These are phyloP conservation scores for Pestalotiopsis sp. DNA, from an alignment of 2,329 filamentous ascomycete species.

Conservation along the genomic window DNA sequence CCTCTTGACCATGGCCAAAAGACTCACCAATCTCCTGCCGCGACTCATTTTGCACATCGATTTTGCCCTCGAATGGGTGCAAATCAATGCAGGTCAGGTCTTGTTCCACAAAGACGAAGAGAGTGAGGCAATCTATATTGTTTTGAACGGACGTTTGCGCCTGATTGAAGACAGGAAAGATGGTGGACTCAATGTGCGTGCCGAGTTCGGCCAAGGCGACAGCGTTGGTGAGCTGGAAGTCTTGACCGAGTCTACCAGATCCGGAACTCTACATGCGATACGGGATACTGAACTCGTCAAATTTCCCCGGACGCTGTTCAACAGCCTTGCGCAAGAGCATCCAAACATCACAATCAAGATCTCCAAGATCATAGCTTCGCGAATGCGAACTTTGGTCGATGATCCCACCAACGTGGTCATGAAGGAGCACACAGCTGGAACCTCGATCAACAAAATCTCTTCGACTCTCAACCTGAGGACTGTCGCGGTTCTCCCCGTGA, in stretches of 20 bases:
- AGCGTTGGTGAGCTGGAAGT: slow-evolving; percentile 97
- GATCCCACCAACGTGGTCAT: slow-evolving; percentile 71
- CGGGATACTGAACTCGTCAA: slow-evolving; percentile 96
- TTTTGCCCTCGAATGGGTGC: slow-evolving; percentile 97
- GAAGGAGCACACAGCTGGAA: slow-evolving; percentile 62
- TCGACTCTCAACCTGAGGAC: slow-evolving; percentile 93
- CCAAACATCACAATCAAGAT: slow-evolving; percentile 99
- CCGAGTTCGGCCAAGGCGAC: slow-evolving; percentile 95
- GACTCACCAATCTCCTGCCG: slow-evolving; percentile 86
- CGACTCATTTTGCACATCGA: slow-evolving; percentile 94
- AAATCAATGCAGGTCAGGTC: slow-evolving; percentile 92
- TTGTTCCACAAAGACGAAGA: slow-evolving; percentile 94
- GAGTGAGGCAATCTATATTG: slow-evolving; percentile 97
- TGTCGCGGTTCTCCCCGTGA: slow-evolving; percentile 88
- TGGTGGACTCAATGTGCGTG: slow-evolving; percentile 81
- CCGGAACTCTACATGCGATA: slow-evolving; percentile 92
- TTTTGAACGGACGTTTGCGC: slow-evolving; percentile 88
- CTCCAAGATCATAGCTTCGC: slow-evolving; percentile 94
- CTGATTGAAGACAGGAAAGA: slow-evolving; percentile 81
- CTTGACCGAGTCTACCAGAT: slow-evolving; percentile 88
- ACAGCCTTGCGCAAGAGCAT: slow-evolving; percentile 95
- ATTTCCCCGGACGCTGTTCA: slow-evolving; percentile 94
- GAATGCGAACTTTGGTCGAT: slow-evolving; percentile 88
- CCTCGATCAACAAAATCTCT: slow-evolving; percentile 68
- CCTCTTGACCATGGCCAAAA: slow-evolving; percentile 92